These are phyloP conservation scores for Colletotrichum costaricense DNA, from an alignment of 2,329 filamentous ascomycete species.

Conservation along the genomic window DNA sequence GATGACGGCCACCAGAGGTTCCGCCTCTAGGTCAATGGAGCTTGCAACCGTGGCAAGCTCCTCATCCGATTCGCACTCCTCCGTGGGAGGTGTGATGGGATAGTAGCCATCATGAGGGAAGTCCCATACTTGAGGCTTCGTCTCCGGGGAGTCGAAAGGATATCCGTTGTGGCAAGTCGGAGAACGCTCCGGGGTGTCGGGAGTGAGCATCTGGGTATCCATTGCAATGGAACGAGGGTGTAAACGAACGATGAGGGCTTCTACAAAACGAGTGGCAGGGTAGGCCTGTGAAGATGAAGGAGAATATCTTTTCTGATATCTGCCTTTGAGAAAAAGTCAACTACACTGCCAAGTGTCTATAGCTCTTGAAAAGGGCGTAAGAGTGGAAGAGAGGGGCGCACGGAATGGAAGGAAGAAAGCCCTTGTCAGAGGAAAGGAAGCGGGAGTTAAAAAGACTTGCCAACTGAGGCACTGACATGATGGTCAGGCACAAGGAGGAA, in stretches of 20 bases:
- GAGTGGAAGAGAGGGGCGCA: constrained; percentile 19
- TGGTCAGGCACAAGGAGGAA: constrained; percentile 14
- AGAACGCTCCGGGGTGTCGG: constrained; percentile 32
- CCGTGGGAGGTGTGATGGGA: constrained; percentile 35
- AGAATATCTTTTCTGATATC: constrained; percentile 23
- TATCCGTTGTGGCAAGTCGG: constrained; percentile 18
- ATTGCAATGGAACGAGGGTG: constrained; percentile 16
- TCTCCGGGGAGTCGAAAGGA: constrained; percentile 20
- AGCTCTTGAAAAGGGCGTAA: neutral
- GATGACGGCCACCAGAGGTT: constrained; percentile 59
- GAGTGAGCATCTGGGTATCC: constrained; percentile 28
- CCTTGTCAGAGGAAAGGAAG: constrained; percentile 12
- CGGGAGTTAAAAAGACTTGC: constrained; percentile 33
- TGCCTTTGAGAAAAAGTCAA: constrained; percentile 21
- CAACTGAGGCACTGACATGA: constrained; percentile 32
- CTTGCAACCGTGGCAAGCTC: constrained; percentile 30
- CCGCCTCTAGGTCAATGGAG: constrained; percentile 33
- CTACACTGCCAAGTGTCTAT: constrained; percentile 22
- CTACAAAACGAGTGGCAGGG: neutral
- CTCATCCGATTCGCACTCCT: constrained; percentile 37
- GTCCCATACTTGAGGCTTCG: constrained; percentile 23
- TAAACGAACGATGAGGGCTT: constrained; percentile 12
- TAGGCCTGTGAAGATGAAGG: neutral
- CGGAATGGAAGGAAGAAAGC: neutral
- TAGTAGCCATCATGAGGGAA: constrained; percentile 30